Base-by-base conservation (phyloP, 2,329 filamentous ascomycete genomes). In the Monilinia polystroma region DNA sequence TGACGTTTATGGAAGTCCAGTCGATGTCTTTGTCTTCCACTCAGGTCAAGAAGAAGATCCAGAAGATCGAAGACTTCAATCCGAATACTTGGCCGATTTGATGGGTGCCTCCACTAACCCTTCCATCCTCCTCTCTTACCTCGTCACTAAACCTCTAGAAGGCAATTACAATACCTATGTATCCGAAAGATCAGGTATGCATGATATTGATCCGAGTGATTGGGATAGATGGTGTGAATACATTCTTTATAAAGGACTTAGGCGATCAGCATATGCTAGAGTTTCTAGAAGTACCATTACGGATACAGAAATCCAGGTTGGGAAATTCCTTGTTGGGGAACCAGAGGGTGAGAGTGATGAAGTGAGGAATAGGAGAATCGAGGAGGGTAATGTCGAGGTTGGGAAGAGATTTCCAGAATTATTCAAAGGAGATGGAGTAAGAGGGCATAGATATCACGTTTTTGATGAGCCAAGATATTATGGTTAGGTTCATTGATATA, bases 151-250 rank as follows among this genome's bases (percentile, higher is more conserved):
- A 78, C 95, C 95, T 0, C 83, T 90, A 7, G 82, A 97, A 80
- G 95, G 95, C 69, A 99, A 99, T 77, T 99, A 99, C 81, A 94
- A 98, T 77, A 97, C 89, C 0, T 98, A 96, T 74, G 95, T 98
- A 32, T 92, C 92, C 66, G 85, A 92, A 64, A 81, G 82, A 67
- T 96, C 91, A 67, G 92, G 93, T 12, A 99, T 99, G 95, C 88
- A 91, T 75, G 95, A 99, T 75, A 95, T 99, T 60, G 95, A 99
- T 75, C 86, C 89, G 0, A 88, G 83, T 3, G 95, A 99, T 77
- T 97, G 93, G 93, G 95, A 99, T 78, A 84, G 95, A 66, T 99
- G 95, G 95, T 99, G 95, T 81, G 94, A 99, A 81, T 99, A 99
- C 79, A 97, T 99, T 71, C 81, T 99, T 35, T 99, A 92, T 83